Base-by-base conservation (phyloP, 225 moss, liverwort and hornwort genomes). In the Thuidium tamariscinum region DNA sequence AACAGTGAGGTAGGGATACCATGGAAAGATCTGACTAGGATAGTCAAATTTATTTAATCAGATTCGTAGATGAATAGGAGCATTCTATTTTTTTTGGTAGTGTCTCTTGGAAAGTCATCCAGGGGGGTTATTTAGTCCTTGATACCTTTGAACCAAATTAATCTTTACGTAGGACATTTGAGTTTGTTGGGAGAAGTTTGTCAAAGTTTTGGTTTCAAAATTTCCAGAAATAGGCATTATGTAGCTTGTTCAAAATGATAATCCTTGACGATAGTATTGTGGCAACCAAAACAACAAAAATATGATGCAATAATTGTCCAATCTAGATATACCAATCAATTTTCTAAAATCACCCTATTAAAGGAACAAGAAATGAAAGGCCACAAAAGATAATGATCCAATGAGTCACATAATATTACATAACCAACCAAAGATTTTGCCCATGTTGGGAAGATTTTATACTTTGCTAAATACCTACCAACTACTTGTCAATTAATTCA, bases 111-210 rank as follows among this genome's bases (percentile, higher is more conserved):
- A 32, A 73, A 30, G 48, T 7, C 18, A 11, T 73, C 48, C 19
- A 48, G 11, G 11, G 19, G 32, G 11, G 5, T 30, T 2, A 48
- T 30, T 7, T 30, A 19, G 11, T 72, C 1, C 0, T 46, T 48
- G 19, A 48, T 0, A 44, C 2, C 1, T 30, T 19, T 4, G 6
- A 7, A 18, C 6, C 0, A 0, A 10, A 6, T 44, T 16, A 16
- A 27, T 42, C 16, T 2, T 49, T 71, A 3, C 5, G 5, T 9
- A 16, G 1, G 27, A 27, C 16, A 71, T 44, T 27, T 29, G 9
- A 71, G 0, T 16, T 25, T 2, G 8, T 4, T 0, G 27, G 22
- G 1, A 3, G 6, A 1, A 17, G 2, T 0, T 44, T 44, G 9
- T 9, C 6, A 2, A 19, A 18, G 19, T 30, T 30, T 48, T 30